These are phyloP conservation scores for Chlamydomonas reinhardtii DNA, from an alignment of 163 green algal genomes.

Conservation along the genomic window DNA sequence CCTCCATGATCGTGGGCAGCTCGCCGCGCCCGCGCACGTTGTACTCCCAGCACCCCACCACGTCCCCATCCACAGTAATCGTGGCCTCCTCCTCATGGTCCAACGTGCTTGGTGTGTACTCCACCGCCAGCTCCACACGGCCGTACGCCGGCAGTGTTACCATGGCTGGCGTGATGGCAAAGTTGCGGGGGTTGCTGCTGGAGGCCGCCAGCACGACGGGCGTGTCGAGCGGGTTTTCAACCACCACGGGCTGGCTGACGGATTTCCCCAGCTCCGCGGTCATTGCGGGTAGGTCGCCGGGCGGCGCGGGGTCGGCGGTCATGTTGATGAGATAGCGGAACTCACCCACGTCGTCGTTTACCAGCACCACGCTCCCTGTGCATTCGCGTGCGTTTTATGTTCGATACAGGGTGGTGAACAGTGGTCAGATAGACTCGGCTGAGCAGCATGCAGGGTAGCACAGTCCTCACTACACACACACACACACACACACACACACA, in stretches of 20 bases:
- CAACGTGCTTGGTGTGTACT: slow-evolving; percentile 70
- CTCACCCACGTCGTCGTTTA: slow-evolving; percentile 72
- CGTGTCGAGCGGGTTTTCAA: slow-evolving; percentile 73
- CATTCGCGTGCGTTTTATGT: too few species aligned
- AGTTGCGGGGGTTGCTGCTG: slow-evolving; percentile 63
- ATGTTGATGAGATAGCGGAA: slow-evolving; percentile 77
- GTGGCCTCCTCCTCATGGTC: slow-evolving; percentile 55
- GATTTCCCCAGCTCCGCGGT: slow-evolving; percentile 60
- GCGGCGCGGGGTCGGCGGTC: slow-evolving; percentile 54
- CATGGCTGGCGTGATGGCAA: slow-evolving; percentile 47
- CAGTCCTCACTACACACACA: too few species aligned
- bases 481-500: too few species aligned
- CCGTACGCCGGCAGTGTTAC: slow-evolving; percentile 52
- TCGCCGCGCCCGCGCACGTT: slow-evolving; percentile 45
- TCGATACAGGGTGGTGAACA: too few species aligned
- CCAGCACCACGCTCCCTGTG: slow-evolving; percentile 57
- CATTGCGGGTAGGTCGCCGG: slow-evolving; percentile 58
- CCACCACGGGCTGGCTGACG: slow-evolving; percentile 11
- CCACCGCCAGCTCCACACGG: slow-evolving; percentile 50
- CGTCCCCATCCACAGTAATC: slow-evolving; percentile 52
- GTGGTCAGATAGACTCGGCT: too few species aligned
- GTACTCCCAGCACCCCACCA: slow-evolving; percentile 66
- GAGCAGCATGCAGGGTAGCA: too few species aligned
- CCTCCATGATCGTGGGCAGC: slow-evolving; percentile 51
- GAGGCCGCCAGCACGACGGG: slow-evolving; percentile 10